Base-by-base conservation (phyloP, 805 yeast species). In the Hyphopichia homilentoma region DNA sequence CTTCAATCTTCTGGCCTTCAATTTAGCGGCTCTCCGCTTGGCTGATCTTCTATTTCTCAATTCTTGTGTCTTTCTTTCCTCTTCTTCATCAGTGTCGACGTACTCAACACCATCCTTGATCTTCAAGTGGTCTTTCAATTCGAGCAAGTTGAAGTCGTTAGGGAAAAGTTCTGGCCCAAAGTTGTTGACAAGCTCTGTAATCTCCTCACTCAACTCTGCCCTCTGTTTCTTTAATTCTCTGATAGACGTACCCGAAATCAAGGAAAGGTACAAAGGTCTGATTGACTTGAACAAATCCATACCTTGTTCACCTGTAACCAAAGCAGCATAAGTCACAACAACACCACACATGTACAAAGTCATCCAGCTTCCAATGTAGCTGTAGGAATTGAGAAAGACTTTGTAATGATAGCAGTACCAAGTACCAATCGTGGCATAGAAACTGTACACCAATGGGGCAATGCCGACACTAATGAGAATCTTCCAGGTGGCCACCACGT, bases 401-500 rank as follows among this genome's bases (percentile, higher is more conserved):
- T 42, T 39, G 30, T 48, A 36, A 14, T 39, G 43, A 30, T 50
- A 43, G 29, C 57, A 59, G 30, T 61, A 43, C 39, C 50, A 59
- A 17, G 71, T 61, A 14, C 85, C 81, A 11, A 84, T 41, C 3
- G 74, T 54, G 0, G 97, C 87, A 60, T 93, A 93, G 36, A 84
- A 66, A 22, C 79, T 76, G 65, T 90, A 93, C 18, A 93, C 64
- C 25, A 86, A 55, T 2, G 98, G 98, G 0, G 97, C 94, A 33
- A 86, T 62, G 4, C 90, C 94, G 75, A 93, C 74, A 21, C 89
- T 79, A 24, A 90, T 87, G 41, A 93, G 67, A 29, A 93, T 81
- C 59, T 93, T 93, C 98, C 98, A 93, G 1, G 97, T 89, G 2
- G 97, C 97, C 38, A 93, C 75, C 16, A 93, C 97, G 57, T 93